These are phyloP conservation scores for Trichoderma asperelloides DNA, from an alignment of 495 filamentous ascomycete species.

Conservation along the genomic window DNA sequence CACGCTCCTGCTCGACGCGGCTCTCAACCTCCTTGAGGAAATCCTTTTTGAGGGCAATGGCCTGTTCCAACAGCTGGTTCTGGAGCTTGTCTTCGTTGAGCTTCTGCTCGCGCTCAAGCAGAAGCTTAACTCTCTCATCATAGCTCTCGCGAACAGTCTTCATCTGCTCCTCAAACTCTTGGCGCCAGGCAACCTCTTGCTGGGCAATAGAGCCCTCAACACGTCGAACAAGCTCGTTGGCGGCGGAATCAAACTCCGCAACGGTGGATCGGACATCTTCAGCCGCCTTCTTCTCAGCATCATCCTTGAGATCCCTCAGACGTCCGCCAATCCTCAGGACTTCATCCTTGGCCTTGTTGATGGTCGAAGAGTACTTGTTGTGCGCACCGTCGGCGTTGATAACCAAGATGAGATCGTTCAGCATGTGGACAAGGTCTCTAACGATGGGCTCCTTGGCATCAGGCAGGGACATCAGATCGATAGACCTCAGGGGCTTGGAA, in stretches of 20 bases:
- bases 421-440: conserved; percentile 85
- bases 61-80: conserved; percentile 86
- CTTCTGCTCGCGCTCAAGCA: conserved; percentile 63
- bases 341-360: conserved; percentile 75
- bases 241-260: conserved; percentile 39
- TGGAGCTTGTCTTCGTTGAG: conserved; percentile 69
- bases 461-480: conserved; percentile 64
- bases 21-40: conserved; percentile 70
- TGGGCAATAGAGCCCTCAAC: conserved; percentile 63
- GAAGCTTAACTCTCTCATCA: conserved; percentile 65
- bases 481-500: conserved; percentile 48
- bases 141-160: conserved; percentile 65
- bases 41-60: conserved; percentile 72
- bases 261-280: conserved; percentile 62
- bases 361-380: conserved; percentile 61
- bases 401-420: conserved; percentile 90
- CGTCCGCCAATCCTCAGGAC: conserved; percentile 65
- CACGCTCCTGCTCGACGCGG: conserved; percentile 80
- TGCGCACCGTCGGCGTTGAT: conserved; percentile 75
- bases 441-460: conserved; percentile 77
- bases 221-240: conserved; percentile 65
- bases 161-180: conserved; percentile 85
- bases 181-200: conserved; percentile 70
- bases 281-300: conserved; percentile 61
- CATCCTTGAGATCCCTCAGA: conserved; percentile 61